Percentiles rank a stretch among this genome's conserved stretches.
Conservation (phyloP, 495 filamentous ascomycete genomes). For the Aspergillus bertholletiae region DNA sequence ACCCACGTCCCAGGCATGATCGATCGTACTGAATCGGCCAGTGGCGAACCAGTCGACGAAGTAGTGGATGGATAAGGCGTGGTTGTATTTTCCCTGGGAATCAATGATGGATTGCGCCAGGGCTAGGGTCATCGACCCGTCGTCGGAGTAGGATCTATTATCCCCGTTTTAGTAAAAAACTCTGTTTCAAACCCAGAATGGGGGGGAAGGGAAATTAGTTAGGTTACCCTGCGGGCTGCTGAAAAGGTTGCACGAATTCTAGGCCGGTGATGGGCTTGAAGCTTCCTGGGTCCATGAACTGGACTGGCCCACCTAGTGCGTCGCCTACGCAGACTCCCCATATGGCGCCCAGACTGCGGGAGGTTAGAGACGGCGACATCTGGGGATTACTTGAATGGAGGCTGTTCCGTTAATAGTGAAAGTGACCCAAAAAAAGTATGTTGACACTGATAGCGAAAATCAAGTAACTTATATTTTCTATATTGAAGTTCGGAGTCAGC, state of each 20-base stretch:
- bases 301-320: slow-evolving; percentile 46
- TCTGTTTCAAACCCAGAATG: no score
- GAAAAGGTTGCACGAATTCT: slow-evolving; percentile 16
- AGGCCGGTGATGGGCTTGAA: slow-evolving; percentile 35
- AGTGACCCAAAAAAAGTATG: no score
- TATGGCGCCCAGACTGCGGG: slow-evolving; percentile 36
- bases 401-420: not conserved
- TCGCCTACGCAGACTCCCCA: slow-evolving; percentile 44
- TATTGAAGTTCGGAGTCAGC: no score
- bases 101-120: slow-evolving; percentile 40
- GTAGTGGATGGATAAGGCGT: slow-evolving; percentile 26
- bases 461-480: not conserved
- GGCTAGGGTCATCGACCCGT: slow-evolving; percentile 46
- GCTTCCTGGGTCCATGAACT: slow-evolving; percentile 33
- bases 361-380: not conserved
- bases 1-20: slow-evolving; percentile 40
- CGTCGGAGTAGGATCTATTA: slow-evolving; percentile 47
- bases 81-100: slow-evolving; percentile 21
- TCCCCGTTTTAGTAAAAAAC: no score
- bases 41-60: slow-evolving; percentile 35
- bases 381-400: no score
- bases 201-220: no score
- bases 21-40: slow-evolving; percentile 36
- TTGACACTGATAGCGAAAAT: no score
- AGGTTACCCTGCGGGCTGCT: slow-evolving; percentile 26